These are phyloP conservation scores for Neurospora terricola DNA, from an alignment of 495 filamentous ascomycete genomes.

Conservation along the genomic window DNA sequence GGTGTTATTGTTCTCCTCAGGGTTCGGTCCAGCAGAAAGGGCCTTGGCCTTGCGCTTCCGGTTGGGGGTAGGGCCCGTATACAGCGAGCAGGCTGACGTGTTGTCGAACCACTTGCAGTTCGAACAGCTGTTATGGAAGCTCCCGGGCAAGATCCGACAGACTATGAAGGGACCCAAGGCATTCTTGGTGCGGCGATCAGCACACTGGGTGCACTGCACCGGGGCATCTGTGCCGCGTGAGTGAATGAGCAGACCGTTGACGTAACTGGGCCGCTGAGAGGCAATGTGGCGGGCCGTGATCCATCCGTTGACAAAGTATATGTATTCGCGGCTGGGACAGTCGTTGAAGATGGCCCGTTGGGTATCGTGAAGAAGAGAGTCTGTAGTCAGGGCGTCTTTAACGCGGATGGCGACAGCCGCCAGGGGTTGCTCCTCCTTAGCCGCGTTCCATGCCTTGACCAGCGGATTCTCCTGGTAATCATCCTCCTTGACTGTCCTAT, in stretches of 20 bases:
- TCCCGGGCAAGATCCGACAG: conserved; percentile 18
- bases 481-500: conserved; percentile 18
- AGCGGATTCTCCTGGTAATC: conserved; percentile 19
- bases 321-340: conserved; percentile 18
- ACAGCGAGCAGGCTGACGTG: conserved; percentile 22
- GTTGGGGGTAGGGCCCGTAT: conserved; percentile 25
- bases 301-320: conserved; percentile 26
- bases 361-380: conserved; percentile 19
- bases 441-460: conserved; percentile 21
- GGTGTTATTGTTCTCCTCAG: background rate
- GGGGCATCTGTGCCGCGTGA: conserved; percentile 20
- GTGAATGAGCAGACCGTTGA: conserved; percentile 27
- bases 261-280: conserved; percentile 25
- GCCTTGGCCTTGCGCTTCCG: conserved; percentile 25
- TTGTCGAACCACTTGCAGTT: conserved; percentile 33
- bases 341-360: conserved; percentile 19
- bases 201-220: conserved; percentile 14
- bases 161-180: conserved; percentile 22
- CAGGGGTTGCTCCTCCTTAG: conserved; percentile 15
- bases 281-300: conserved; percentile 26
- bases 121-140: conserved; percentile 25
- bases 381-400: conserved; percentile 18
- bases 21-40: background rate
- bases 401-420: conserved; percentile 14
- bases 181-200: conserved; percentile 16